A percentile compares a stretch with the other conserved stretches of the same genome.
Evolutionary conservation across 169 alveolate species (phyloP).

Genomic region (Eimeria necatrix): DNA sequence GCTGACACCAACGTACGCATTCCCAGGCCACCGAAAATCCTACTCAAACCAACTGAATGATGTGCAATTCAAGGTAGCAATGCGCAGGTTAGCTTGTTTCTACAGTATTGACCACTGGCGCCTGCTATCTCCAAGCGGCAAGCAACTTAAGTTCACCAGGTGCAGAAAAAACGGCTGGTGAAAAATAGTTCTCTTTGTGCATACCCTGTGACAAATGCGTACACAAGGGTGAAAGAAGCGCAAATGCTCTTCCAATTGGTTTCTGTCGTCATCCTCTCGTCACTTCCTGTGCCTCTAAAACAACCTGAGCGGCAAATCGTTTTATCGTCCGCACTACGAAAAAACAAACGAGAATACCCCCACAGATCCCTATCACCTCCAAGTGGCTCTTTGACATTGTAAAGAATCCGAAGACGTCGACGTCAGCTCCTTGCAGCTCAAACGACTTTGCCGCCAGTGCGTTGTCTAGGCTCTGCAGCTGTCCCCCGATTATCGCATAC

Average conservation of each 20-base stretch:
- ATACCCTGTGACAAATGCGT: too few species aligned
- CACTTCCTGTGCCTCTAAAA: conserved; percentile 57
- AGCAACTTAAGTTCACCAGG: not conserved
- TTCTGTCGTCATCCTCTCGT: not conserved
- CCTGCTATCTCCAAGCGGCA: not conserved
- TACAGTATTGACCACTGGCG: not conserved
- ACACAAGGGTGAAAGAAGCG: too few species aligned
- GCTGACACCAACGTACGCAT: too few species aligned
- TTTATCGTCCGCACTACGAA: conserved; percentile 64
- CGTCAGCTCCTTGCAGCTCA: conserved; percentile 49
- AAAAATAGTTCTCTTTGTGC: too few species aligned
- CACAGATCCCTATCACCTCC: conserved; percentile 57
- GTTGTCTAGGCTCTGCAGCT: conserved; percentile 69
- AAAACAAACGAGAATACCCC: conserved; percentile 22
- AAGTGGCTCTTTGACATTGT: conserved; percentile 68
- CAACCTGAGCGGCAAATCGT: conserved; percentile 43
- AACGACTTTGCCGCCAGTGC: conserved; percentile 70
- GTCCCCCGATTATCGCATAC: conserved; percentile 68
- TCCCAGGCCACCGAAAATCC: too few species aligned
- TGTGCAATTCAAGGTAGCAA: too few species aligned
- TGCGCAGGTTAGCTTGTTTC: too few species aligned
- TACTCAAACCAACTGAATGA: too few species aligned
- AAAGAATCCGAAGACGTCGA: conserved; percentile 34
- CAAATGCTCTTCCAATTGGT: too few species aligned
- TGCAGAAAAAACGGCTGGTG: too few species aligned